Base-by-base conservation (phyloP, 768 basidiomycete species). In the Phanerodontia chrysosporium region DNA sequence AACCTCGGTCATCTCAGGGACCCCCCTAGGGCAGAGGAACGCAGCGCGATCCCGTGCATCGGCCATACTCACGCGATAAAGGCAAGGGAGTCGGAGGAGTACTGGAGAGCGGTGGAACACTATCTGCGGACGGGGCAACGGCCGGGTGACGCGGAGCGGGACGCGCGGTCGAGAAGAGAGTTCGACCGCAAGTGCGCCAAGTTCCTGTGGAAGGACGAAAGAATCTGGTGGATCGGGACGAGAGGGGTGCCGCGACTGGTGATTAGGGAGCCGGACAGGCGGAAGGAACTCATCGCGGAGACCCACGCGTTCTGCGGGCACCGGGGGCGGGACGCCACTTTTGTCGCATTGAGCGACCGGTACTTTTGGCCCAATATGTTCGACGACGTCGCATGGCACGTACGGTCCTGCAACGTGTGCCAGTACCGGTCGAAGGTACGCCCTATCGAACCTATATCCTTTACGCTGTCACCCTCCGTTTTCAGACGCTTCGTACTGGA, bases 371-470 rank as follows among this genome's bases (percentile, higher is more conserved):
- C 65, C 0, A 56, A 39, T 0, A 49, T 69, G 7, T 53, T 68
- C 39, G 59, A 66, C 14, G 61, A 73, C 10, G 51, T 74, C 6
- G 42, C 63, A 1, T 73, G 65, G 51, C 74, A 71, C 36, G 63
- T 76, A 0, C 55, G 65, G 1, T 73, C 73, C 0, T 77, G 75
- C 60, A 58, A 69, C 16, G 58, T 64, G 7, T 77, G 74, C 32
- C 74, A 77, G 55, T 56, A 68, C 8, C 60, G 64, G 0, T 63
- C 73, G 0, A 56, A 58, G 1, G 51, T 71, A 14, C 65, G 70
- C 0, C 70, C 68, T 2, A 62, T 58, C 0, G 64, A 65, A 3
- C 61, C 69, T 0, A 65, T 63, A 52, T 64, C 62, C 6, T 44
- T 64, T 0, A 57, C 67, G 0, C 59, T 75, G 12, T 67, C 55